Evolutionary conservation across 345 rosid genomes (phyloP), one percentile per base, ranked within the genome.

Genomic region (Sapria himalayana): DNA sequence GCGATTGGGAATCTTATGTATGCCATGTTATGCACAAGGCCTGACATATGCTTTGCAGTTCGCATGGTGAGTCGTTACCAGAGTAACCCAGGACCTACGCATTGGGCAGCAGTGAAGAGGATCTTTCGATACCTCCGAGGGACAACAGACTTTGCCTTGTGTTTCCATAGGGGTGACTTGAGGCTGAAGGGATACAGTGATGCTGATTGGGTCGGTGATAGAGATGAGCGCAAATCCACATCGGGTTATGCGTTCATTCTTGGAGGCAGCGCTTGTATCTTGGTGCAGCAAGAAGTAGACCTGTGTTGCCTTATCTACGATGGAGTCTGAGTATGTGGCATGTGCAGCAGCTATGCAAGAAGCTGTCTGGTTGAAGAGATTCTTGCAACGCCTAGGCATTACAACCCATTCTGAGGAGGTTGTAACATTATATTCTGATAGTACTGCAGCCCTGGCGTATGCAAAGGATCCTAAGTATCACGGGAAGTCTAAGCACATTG

Each of bases 401-500:
- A 29, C 9, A 1, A 7, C 7, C 12, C 5, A 3, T 2, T 9
- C 23, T 1, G 34, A 16, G 10, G 4, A 29, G 12, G 13, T 4
- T 15, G 10, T 43, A 4, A 17, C 1, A 13, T 7, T 43, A 0
- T 13, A 43, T 29, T 17, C 9, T 29, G 48, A 43, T 31, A 43
- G 24, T 18, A 43, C 10, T 4, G 7, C 37, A 1, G 9, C 37
- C 11, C 3, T 43, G n/a, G 3, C 4, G 6, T 43, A 25, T 42
- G 4, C 12, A n/a, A n/a, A n/a, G n/a, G n/a, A n/a, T n/a, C n/a
- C n/a, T n/a, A n/a, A n/a, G n/a, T n/a, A n/a, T n/a, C 21, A 42
- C 29, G 34, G n/a, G 1, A 42, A 6, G 18, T 24, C 46, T 25
- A 42, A 24, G 19, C 46, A 42, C 22, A 42, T 42, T 4, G n/a